Conservation (phyloP, 805 yeast genomes). For the Wickerhamomyces alni region DNA sequence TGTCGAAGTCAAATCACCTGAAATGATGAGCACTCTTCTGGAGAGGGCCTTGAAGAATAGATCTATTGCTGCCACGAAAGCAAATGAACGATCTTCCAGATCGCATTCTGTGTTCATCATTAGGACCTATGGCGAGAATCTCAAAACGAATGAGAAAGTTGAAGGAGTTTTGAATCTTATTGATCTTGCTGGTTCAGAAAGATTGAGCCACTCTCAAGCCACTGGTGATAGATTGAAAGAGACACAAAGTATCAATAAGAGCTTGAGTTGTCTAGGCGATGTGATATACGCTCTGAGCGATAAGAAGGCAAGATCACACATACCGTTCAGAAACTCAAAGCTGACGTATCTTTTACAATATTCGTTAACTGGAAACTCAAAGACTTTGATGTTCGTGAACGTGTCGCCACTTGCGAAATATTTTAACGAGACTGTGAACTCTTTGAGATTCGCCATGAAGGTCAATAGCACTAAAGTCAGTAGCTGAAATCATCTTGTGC, state of each 20-base stretch:
- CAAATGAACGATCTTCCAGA: conserved; percentile 83
- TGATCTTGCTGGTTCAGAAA: conserved; percentile 93
- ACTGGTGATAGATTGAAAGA: conserved; percentile 78
- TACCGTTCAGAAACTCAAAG: conserved; percentile 93
- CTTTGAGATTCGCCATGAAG: conserved; percentile 84
- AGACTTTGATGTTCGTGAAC: conserved; percentile 90
- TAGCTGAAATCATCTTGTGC: no score
- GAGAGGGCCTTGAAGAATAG: conserved; percentile 53
- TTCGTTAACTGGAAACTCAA: conserved; percentile 79
- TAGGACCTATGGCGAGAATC: conserved; percentile 48
- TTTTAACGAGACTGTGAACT: conserved; percentile 73
- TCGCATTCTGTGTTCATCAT: conserved; percentile 83
- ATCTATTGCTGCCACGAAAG: conserved; percentile 73
- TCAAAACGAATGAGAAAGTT: conserved; percentile 38
- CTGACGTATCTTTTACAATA: conserved; percentile 80
- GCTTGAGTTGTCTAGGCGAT: conserved; percentile 84
- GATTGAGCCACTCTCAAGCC: conserved; percentile 68
- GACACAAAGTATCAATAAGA: conserved; percentile 84
- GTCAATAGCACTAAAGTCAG: conserved; percentile 51
- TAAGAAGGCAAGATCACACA: conserved; percentile 40
- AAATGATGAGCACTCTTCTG: conserved; percentile 46
- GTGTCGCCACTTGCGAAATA: conserved; percentile 62
- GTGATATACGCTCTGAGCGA: conserved; percentile 73
- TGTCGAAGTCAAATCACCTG: conserved; percentile 37
- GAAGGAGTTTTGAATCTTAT: conserved; percentile 70